Conservation (phyloP, 108 stramenopile species). For the Schizochytrium sp. region DNA sequence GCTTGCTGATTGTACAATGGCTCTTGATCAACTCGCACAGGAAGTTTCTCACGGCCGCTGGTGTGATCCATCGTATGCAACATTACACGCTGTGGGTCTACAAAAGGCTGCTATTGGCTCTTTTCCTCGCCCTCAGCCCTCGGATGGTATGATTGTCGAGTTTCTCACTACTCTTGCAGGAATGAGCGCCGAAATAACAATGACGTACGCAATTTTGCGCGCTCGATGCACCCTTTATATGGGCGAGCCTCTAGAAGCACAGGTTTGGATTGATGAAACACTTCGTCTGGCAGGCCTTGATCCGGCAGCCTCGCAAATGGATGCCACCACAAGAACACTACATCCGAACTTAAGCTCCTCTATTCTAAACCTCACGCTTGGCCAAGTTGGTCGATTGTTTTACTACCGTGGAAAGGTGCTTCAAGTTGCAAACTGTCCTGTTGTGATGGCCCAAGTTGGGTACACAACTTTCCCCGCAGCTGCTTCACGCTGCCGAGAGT, state of each 20-base stretch:
- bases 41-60: constrained; percentile 30
- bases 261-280: constrained; percentile 56
- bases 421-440: constrained; percentile 2
- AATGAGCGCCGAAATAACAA: constrained; percentile 21
- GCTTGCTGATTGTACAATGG: constrained; percentile 42
- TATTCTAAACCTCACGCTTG: constrained; percentile 30
- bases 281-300: constrained; percentile 33
- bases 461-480: neutral
- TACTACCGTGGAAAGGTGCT: constrained; percentile 17
- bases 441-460: constrained; percentile 12
- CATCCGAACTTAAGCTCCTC: neutral
- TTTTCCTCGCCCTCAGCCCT: constrained; percentile 39
- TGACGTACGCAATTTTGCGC: constrained; percentile 19
- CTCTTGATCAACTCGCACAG: constrained; percentile 39
- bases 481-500: constrained; percentile 22
- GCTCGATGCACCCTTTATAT: constrained; percentile 9
- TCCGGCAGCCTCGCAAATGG: neutral
- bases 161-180: constrained; percentile 21
- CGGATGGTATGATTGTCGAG: constrained; percentile 18
- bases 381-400: constrained; percentile 33
- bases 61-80: constrained; percentile 39
- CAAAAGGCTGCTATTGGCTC: constrained; percentile 24
- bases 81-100: neutral
- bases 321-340: neutral
- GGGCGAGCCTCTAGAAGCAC: neutral